Conservation (phyloP, 176 grass and related monocot species). For the Juncus effusus region DNA sequence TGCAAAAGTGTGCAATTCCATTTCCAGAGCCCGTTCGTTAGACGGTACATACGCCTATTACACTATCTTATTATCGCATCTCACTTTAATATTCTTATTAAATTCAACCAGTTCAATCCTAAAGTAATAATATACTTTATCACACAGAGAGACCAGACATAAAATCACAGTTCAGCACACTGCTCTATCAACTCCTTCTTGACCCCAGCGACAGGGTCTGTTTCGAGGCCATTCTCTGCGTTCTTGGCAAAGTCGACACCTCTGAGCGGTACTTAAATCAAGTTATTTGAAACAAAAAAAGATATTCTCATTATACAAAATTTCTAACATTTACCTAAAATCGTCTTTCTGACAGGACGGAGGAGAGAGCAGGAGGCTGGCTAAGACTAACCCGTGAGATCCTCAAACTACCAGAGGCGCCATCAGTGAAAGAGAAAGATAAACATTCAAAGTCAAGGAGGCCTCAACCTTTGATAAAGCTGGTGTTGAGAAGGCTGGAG, state of each 20-base stretch:
- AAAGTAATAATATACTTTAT: conserved; percentile 29
- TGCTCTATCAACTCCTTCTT: conserved; percentile 97
- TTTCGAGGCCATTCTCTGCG: conserved; percentile 98
- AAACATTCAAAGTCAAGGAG: conserved; percentile 89
- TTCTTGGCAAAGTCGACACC: conserved; percentile 92
- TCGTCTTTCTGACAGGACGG: conserved; percentile 49
- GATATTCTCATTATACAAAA: no score
- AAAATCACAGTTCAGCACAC: conserved; percentile 83
- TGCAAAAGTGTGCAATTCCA: conserved; percentile 82
- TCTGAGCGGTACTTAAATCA: conserved; percentile 68
- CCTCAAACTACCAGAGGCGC: conserved; percentile 95
- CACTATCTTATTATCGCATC: conserved; percentile 21
- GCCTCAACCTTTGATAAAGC: conserved; percentile 90
- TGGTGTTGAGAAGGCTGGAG: conserved; percentile 96
- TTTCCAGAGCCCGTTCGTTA: conserved; percentile 84
- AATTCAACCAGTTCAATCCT: conserved; percentile 27
- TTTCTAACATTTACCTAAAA: no score
- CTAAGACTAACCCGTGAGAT: conserved; percentile 95
- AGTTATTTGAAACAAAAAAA: no score
- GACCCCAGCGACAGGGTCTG: conserved; percentile 99
- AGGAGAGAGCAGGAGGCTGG: conserved; percentile 97
- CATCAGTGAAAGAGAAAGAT: conserved; percentile 86
- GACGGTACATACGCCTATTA: conserved; percentile 53
- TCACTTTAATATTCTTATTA: conserved; percentile 16
- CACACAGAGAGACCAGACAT: conserved; percentile 92